These are phyloP conservation scores for Epichloe bromicola DNA, from an alignment of 2,329 filamentous ascomycete genomes.

Conservation along the genomic window DNA sequence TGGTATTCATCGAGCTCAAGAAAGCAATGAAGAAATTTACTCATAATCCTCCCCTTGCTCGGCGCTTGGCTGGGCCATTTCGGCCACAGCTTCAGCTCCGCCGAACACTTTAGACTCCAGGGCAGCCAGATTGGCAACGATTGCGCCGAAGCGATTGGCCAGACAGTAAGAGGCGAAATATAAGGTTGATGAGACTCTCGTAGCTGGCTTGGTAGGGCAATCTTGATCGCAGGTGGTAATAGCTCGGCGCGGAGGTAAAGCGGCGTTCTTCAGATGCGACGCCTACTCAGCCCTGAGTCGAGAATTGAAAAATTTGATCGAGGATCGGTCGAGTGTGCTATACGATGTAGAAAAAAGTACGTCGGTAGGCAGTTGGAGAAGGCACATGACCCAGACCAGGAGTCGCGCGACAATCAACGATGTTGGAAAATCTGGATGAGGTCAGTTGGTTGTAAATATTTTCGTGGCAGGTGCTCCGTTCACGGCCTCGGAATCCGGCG, in stretches of 20 bases:
- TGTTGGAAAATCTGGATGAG: constrained; percentile 7
- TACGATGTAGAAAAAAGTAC: neutral
- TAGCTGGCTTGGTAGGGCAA: neutral
- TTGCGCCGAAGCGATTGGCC: neutral
- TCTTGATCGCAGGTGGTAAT: neutral
- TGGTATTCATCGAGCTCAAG: neutral
- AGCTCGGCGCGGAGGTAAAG: neutral
- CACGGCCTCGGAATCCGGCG: constrained; percentile 24
- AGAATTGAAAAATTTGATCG: neutral
- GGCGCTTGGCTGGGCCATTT: constrained; percentile 56
- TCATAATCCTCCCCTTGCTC: constrained; percentile 53
- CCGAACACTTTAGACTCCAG: constrained; percentile 47
- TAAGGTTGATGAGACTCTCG: neutral
- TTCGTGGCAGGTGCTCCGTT: constrained; percentile 21
- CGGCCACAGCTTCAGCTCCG: constrained; percentile 53
- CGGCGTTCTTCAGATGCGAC: neutral
- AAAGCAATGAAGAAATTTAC: constrained; percentile 26
- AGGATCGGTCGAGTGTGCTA: neutral
- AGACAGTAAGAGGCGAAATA: neutral
- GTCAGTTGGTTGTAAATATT: constrained; percentile 15
- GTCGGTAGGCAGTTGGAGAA: neutral
- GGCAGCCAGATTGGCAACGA: constrained; percentile 42
- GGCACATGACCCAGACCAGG: neutral
- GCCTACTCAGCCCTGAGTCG: neutral
- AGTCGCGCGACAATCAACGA: constrained; percentile 4